Conservation (phyloP, 2,329 filamentous ascomycete species). For the Penicillium sp. region DNA sequence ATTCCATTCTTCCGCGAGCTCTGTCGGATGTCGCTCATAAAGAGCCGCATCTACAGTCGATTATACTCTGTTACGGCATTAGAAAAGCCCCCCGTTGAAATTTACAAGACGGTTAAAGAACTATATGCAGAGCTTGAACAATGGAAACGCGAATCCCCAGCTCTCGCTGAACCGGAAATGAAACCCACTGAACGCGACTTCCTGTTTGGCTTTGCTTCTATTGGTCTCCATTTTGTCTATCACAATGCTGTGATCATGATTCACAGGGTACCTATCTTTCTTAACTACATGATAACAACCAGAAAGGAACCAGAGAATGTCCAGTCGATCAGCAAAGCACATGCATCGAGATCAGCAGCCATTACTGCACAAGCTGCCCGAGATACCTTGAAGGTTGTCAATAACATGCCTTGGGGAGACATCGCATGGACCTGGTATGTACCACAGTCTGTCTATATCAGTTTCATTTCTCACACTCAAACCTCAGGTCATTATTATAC, state of each 20-base stretch:
- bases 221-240: constrained; percentile 88
- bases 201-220: constrained; percentile 81
- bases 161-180: constrained; percentile 83
- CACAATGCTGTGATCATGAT: constrained; percentile 96
- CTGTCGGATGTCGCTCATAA: constrained; percentile 83
- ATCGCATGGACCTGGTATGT: constrained; percentile 87
- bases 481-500: constrained; percentile 73
- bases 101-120: constrained; percentile 87
- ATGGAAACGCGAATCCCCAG: constrained; percentile 87
- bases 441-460: neutral
- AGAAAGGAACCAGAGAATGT: constrained; percentile 39
- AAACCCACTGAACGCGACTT: constrained; percentile 86
- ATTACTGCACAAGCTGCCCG: constrained; percentile 86
- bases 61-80: constrained; percentile 86
- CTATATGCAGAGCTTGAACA: constrained; percentile 80
- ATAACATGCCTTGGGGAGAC: constrained; percentile 91
- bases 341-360: constrained; percentile 82
- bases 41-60: constrained; percentile 84
- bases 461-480: neutral
- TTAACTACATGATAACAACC: constrained; percentile 83
- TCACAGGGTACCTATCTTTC: constrained; percentile 91
- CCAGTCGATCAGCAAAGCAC: constrained; percentile 70
- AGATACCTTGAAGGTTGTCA: constrained; percentile 84
- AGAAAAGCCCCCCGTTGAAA: constrained; percentile 73
- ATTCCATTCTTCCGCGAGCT: constrained; percentile 92